Percentiles rank a stretch among this genome's conserved stretches.
Evolutionary conservation across 108 stramenopile genomes (phyloP).

Genomic region (Cyclotella atomus): DNA sequence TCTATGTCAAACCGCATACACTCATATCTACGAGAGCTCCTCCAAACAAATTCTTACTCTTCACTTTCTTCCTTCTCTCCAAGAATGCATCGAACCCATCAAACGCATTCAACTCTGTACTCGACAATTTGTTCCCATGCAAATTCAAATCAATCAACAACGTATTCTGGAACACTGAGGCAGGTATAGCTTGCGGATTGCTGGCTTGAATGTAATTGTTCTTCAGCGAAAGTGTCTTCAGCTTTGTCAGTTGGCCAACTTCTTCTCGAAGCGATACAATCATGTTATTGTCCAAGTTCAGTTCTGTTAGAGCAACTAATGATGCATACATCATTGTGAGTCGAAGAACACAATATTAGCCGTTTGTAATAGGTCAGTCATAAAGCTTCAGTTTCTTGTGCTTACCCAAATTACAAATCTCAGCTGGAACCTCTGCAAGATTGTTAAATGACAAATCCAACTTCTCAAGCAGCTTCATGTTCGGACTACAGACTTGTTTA

Average conservation of each 20-base stretch:
- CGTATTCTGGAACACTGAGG: constrained; percentile 67
- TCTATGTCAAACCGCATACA: constrained; percentile 78
- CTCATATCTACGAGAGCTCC: constrained; percentile 66
- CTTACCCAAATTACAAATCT: constrained; percentile 55
- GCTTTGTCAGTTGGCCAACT: constrained; percentile 65
- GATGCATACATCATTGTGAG: neutral
- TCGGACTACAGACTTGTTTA: neutral
- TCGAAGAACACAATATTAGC: no score
- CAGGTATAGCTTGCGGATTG: constrained; percentile 84
- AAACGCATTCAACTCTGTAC: constrained; percentile 79
- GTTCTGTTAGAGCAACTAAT: constrained; percentile 59
- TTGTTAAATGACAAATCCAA: constrained; percentile 76
- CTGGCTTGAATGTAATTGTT: constrained; percentile 68
- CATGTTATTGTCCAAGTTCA: constrained; percentile 77
- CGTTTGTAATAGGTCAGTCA: no score
- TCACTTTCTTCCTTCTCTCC: constrained; percentile 80
- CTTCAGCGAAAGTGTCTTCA: constrained; percentile 73
- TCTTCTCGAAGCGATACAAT: constrained; percentile 66
- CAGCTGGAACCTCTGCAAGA: constrained; percentile 63
- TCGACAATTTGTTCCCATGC: constrained; percentile 80
- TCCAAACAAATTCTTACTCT: constrained; percentile 71
- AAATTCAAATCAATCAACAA: constrained; percentile 84
- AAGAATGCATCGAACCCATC: constrained; percentile 77
- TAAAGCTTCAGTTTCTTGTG: constrained; percentile 34
- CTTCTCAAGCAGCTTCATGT: constrained; percentile 55